These are phyloP conservation scores for Lactifluus hygrophoroides DNA, from an alignment of 768 basidiomycete genomes.

Conservation along the genomic window DNA sequence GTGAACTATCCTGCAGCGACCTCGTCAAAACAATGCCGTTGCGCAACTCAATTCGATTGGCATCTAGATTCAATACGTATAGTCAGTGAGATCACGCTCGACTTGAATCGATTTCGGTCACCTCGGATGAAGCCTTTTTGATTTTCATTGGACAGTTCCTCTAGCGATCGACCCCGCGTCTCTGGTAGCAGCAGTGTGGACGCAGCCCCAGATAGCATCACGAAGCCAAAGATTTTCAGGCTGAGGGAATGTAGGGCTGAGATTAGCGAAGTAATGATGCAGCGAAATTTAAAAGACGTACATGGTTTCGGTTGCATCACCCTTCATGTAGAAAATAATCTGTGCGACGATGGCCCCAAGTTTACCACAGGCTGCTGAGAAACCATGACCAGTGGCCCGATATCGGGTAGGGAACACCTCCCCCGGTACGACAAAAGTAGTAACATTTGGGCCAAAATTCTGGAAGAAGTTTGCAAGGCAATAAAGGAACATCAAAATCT, in stretches of 20 bases:
- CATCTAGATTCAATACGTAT: not conserved
- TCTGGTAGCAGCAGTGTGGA: constrained; percentile 38
- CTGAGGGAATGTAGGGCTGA: constrained; percentile 18
- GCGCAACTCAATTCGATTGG: constrained; percentile 14
- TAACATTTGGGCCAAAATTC: constrained; percentile 39
- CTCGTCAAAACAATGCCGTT: constrained; percentile 17
- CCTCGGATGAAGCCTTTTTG: constrained; percentile 29
- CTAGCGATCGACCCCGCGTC: constrained; percentile 31
- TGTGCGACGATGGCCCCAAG: constrained; percentile 36
- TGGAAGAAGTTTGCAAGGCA: constrained; percentile 36
- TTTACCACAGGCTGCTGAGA: constrained; percentile 39
- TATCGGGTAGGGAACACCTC: constrained; percentile 41
- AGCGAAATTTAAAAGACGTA: constrained; percentile 20
- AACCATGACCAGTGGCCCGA: constrained; percentile 36
- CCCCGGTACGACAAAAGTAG: constrained; percentile 37
- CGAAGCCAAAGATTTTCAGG: constrained; percentile 38
- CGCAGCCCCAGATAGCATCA: constrained; percentile 37
- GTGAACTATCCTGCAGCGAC: not conserved
- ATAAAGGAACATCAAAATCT: constrained; percentile 32
- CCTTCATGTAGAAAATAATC: constrained; percentile 25
- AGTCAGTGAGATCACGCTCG: not conserved
- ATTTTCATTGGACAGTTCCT: constrained; percentile 31
- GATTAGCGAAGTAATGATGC: too few relatives aligned
- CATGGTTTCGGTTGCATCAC: constrained; percentile 28
- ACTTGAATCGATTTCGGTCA: not conserved